Conservation (phyloP, 1,284 basidiomycete species). For the Leccinum fallax region DNA sequence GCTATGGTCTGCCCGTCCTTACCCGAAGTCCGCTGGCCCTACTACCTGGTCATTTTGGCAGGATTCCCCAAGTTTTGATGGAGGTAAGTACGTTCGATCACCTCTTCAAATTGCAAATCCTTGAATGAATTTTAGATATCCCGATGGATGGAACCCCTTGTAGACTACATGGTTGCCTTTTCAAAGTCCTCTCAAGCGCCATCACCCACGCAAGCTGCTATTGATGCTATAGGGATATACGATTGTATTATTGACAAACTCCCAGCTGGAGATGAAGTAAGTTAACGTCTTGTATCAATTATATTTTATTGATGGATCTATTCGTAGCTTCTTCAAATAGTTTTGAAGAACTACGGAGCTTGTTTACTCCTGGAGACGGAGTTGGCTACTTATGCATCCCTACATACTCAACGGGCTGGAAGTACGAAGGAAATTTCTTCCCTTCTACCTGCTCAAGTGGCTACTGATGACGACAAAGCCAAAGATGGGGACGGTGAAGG, state of each 20-base stretch:
- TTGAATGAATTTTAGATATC: too few relatives aligned
- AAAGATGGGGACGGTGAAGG: not conserved
- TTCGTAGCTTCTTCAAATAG: not conserved
- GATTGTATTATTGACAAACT: too few relatives aligned
- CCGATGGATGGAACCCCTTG: too few relatives aligned
- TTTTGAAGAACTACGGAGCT: conserved; percentile 1
- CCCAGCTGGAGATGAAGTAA: not conserved
- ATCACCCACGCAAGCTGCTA: too few relatives aligned
- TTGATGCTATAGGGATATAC: too few relatives aligned
- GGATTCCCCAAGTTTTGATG: too few relatives aligned
- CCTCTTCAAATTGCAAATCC: too few relatives aligned
- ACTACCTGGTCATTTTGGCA: too few relatives aligned
- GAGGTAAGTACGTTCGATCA: too few relatives aligned
- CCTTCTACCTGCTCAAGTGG: not conserved
- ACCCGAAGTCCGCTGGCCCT: not conserved
- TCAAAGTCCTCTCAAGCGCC: not conserved
- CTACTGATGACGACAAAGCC: not conserved
- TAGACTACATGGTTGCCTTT: too few relatives aligned
- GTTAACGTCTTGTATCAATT: too few relatives aligned
- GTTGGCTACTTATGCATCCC: not conserved
- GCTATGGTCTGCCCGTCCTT: conserved; percentile 5
- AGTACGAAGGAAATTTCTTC: not conserved
- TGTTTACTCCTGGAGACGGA: not conserved
- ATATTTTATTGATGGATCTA: too few relatives aligned
- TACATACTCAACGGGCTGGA: not conserved